Base-by-base conservation (phyloP, 257 asterid species). In the Ilex asprella region DNA sequence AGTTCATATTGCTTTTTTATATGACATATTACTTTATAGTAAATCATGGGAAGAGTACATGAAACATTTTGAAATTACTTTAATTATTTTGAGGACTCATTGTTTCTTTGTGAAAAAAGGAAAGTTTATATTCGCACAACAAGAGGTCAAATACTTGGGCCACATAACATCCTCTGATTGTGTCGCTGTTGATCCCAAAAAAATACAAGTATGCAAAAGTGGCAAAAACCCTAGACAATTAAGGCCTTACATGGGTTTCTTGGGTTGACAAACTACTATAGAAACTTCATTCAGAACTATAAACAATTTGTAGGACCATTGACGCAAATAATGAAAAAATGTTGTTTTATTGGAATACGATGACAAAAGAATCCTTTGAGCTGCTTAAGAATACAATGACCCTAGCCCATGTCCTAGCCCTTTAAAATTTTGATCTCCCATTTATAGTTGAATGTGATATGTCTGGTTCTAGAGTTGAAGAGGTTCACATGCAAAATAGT, bases 1-100 rank as follows among this genome's bases (percentile, higher is more conserved):
- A 56, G 14, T 52, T 30, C 27, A 29, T 47, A 0, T 7, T 57
- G 12, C 30, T 57, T 0, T 66, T 56, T 2, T 66, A 57, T 66
- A 66, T 57, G 70, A 47, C 11, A 56, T 66, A 5, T n/a, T 66
- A 2, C 10, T 66, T 0, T 66, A 43, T 9, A 66, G 55, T 6
- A 12, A 15, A 2, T 3, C 15, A 14, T 9, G 13, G 47, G 9
- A 6, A 0, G 3, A 3, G 0, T 63, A 57, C 16, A 0, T 44
- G 2, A 0, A 31, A 0, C 70, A 56, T 16, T 9, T 66, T 30
- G 10, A 6, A 58, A 2, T 1, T 11, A 0, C 16, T 1, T 13
- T 54, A 0, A 3, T 46, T 0, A 10, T 56, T 0, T 6, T 66
- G 2, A 0, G 7, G 27, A 1, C 21, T 0, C 8, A 32, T 2